These are phyloP conservation scores for Funneliformis geosporum DNA, from an alignment of 192 early-diverging fungal genomes.

Conservation along the genomic window DNA sequence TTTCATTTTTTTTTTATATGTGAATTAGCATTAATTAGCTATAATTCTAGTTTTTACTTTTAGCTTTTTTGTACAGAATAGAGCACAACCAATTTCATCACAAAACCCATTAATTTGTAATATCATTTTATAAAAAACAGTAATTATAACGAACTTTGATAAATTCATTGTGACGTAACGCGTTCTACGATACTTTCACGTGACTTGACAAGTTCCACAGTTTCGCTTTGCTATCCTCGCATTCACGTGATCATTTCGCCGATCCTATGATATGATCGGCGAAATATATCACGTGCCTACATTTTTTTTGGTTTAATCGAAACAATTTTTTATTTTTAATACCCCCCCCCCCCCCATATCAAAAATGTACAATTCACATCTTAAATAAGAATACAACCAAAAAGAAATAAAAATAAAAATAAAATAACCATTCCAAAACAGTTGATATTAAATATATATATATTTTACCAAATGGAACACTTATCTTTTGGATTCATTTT, in stretches of 20 bases:
- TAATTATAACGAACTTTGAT: neutral
- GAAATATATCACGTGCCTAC: too few species aligned
- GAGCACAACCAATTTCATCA: neutral
- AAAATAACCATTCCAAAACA: too few species aligned
- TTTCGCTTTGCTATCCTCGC: too few species aligned
- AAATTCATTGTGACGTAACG: neutral
- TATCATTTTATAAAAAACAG: neutral
- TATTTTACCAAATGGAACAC: constrained; percentile 42
- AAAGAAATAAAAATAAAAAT: too few species aligned
- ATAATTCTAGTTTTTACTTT: neutral
- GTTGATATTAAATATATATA: too few species aligned
- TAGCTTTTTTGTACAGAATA: neutral
- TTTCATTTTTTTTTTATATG: neutral
- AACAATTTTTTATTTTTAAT: too few species aligned
- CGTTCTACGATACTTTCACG: neutral
- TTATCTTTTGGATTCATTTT: constrained; percentile 71
- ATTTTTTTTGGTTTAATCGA: too few species aligned
- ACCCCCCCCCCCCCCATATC: too few species aligned
- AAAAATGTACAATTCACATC: too few species aligned
- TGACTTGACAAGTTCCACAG: neutral
- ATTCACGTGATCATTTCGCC: too few species aligned
- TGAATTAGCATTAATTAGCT: neutral
- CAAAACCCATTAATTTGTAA: neutral
- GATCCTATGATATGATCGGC: too few species aligned
- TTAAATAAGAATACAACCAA: too few species aligned